These are phyloP conservation scores for Tricholoma saponaceum DNA, from an alignment of 768 basidiomycete genomes.

Conservation along the genomic window DNA sequence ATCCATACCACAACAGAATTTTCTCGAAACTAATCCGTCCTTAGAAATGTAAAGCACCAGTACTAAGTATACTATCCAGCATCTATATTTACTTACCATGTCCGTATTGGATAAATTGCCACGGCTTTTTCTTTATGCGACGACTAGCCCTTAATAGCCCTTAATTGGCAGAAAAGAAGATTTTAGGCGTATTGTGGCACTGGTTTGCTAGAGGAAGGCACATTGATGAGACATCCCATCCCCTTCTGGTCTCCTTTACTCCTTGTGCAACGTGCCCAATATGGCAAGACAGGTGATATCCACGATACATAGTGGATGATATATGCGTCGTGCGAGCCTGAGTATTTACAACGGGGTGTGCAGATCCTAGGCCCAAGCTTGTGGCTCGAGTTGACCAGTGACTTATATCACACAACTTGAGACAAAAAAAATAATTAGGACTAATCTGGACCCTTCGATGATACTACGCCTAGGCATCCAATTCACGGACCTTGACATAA, in stretches of 20 bases:
- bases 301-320: background rate
- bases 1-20: constrained; percentile 12
- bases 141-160: background rate
- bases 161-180: background rate
- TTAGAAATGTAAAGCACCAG: constrained; percentile 4
- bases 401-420: too few relatives aligned
- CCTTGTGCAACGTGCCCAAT: background rate
- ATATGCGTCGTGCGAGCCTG: too few relatives aligned
- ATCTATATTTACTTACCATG: background rate
- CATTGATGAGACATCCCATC: background rate
- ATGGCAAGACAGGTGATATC: background rate
- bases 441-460: too few relatives aligned
- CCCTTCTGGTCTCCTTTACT: background rate
- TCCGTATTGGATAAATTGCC: background rate
- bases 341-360: too few relatives aligned
- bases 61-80: constrained; percentile 1
- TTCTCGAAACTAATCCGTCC: background rate
- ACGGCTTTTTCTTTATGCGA: background rate
- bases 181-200: background rate
- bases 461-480: too few relatives aligned
- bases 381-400: too few relatives aligned
- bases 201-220: background rate
- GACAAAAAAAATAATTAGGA: too few relatives aligned
- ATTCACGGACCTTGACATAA: too few relatives aligned
- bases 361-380: too few relatives aligned